phyloP scores from a whole-genome alignment of 163 green algal species.

The Coccomyxa subellipsoidea region DNA sequence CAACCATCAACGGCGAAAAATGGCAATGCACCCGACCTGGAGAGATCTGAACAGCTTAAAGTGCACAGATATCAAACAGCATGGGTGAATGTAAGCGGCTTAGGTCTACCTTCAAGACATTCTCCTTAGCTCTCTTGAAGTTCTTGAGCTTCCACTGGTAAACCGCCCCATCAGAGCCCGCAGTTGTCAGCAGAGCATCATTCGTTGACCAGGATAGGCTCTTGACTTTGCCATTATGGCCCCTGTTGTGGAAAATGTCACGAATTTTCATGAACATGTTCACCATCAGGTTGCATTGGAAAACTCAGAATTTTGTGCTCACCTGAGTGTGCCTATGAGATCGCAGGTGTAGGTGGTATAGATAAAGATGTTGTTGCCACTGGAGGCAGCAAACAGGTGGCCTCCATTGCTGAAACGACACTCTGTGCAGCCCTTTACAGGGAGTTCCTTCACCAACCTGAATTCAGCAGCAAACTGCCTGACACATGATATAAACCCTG shows the following conservation, averaged over 20 bases:
- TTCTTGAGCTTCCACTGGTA: slow-evolving; percentile 85
- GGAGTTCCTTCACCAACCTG: slow-evolving; percentile 65
- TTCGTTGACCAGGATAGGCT: slow-evolving; percentile 72
- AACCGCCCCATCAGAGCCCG: slow-evolving; percentile 80
- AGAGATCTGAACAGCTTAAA: too few species aligned
- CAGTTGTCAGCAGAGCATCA: slow-evolving; percentile 73
- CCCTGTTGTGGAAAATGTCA: slow-evolving; percentile 8
- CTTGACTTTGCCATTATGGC: slow-evolving; percentile 60
- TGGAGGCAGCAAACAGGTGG: slow-evolving; percentile 85
- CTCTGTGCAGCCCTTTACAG: slow-evolving; percentile 73
- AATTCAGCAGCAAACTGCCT: not conserved
- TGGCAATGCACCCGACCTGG: too few species aligned
- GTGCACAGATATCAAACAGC: too few species aligned
- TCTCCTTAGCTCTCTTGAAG: slow-evolving; percentile 72
- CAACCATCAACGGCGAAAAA: not conserved
- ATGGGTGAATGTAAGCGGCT: not conserved
- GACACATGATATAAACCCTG: too few species aligned
- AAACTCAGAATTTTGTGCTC: slow-evolving; percentile 1
- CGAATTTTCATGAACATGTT: not conserved
- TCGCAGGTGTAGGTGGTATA: slow-evolving; percentile 89
- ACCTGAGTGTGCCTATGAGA: slow-evolving; percentile 75
- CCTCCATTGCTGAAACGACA: slow-evolving; percentile 77
- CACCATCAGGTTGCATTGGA: not conserved
- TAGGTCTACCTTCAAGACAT: slow-evolving; percentile 73
- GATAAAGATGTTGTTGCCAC: slow-evolving; percentile 79